Conservation (phyloP, 352 stramenopile genomes). For the Phytophthora citricola region DNA sequence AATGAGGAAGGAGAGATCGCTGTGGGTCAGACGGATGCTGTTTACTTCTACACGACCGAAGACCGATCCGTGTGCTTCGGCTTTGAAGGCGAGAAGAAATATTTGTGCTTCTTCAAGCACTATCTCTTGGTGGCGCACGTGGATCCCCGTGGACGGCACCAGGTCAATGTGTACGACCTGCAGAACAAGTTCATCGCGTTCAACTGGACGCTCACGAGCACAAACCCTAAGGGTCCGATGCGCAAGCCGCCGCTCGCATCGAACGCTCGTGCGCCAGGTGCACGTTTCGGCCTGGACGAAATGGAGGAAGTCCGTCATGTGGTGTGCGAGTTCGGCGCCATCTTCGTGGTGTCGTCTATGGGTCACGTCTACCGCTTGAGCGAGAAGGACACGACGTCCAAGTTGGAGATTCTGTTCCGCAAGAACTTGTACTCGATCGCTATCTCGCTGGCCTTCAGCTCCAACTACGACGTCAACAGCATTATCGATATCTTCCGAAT, state of each 20-base stretch:
- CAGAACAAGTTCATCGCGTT: slow-evolving; percentile 94
- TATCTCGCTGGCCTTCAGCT: slow-evolving; percentile 96
- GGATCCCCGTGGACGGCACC: slow-evolving; percentile 79
- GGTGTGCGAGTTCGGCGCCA: slow-evolving; percentile 86
- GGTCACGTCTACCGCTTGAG: slow-evolving; percentile 92
- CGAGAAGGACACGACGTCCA: slow-evolving; percentile 96
- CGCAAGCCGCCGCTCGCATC: slow-evolving; percentile 41
- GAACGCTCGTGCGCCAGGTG: slow-evolving; percentile 52
- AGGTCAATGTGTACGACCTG: slow-evolving; percentile 92
- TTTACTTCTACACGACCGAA: slow-evolving; percentile 92
- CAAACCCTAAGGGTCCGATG: slow-evolving; percentile 40
- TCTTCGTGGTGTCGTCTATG: slow-evolving; percentile 89
- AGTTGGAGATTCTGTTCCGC: slow-evolving; percentile 96
- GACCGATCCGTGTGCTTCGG: slow-evolving; percentile 89
- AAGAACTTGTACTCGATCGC: slow-evolving; percentile 98
- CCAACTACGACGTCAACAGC: slow-evolving; percentile 94
- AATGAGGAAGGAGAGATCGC: slow-evolving; percentile 88
- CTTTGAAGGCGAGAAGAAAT: slow-evolving; percentile 90
- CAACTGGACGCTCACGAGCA: slow-evolving; percentile 88
- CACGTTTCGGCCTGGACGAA: slow-evolving; percentile 82
- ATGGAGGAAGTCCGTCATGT: slow-evolving; percentile 91
- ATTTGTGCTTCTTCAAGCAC: slow-evolving; percentile 89
- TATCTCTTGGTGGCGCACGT: slow-evolving; percentile 87
- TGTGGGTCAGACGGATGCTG: slow-evolving; percentile 82
- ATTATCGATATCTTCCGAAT: slow-evolving; percentile 97